A percentile compares a stretch with the other conserved stretches of the same genome.
phyloP scores from a whole-genome alignment of 805 yeast species.

The Suhomyces vadensis region DNA sequence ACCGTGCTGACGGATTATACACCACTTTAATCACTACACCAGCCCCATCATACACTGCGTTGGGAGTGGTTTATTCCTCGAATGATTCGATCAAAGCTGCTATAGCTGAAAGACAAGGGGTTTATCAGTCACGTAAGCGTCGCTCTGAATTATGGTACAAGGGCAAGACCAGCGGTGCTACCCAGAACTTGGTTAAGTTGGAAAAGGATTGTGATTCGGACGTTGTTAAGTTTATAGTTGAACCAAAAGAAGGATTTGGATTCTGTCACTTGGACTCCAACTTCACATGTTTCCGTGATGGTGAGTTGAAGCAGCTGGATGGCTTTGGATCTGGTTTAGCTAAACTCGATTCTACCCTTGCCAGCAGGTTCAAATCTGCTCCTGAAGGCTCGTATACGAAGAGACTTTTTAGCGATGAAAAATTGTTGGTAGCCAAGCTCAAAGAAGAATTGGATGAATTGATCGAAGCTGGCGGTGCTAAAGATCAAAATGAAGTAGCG shows the following conservation, averaged over 20 bases:
- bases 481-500: conserved; percentile 54
- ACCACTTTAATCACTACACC: conserved; percentile 81
- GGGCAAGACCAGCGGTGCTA: conserved; percentile 95
- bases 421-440: conserved; percentile 79
- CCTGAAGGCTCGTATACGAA: conserved; percentile 95
- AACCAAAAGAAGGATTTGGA: conserved; percentile 75
- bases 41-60: conserved; percentile 49
- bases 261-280: conserved; percentile 86
- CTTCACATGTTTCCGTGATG: conserved; percentile 67
- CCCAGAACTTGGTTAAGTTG: conserved; percentile 69
- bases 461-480: conserved; percentile 61
- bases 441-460: conserved; percentile 96
- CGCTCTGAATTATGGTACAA: conserved; percentile 89
- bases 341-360: conserved; percentile 65
- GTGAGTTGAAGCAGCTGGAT: conserved; percentile 28
- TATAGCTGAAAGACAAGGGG: conserved; percentile 78
- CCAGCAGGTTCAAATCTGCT: conserved; percentile 62
- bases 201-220: conserved; percentile 91
- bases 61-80: conserved; percentile 92
- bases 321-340: conserved; percentile 67
- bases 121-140: conserved; percentile 84
- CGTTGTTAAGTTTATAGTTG: conserved; percentile 82
- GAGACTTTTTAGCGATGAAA: conserved; percentile 77
- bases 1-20: conserved; percentile 81
- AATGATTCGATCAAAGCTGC: conserved; percentile 79